phyloP scores from a whole-genome alignment of 768 basidiomycete genomes.

The Leucosporidium yakuticum region DNA sequence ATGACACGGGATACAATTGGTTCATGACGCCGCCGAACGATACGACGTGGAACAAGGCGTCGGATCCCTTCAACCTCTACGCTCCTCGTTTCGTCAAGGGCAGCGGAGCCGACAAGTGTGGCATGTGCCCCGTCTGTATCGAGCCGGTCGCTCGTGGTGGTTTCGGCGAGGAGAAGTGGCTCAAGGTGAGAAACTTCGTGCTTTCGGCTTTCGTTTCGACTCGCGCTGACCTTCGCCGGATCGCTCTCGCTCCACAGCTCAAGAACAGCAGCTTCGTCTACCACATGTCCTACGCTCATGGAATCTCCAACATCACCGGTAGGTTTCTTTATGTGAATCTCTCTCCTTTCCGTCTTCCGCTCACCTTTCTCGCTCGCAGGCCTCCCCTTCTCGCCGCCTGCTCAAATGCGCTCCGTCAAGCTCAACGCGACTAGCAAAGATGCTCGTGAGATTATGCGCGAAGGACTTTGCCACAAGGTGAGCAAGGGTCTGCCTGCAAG shows the following conservation, averaged over 20 bases:
- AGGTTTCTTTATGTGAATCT: background rate
- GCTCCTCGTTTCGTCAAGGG: conserved; percentile 72
- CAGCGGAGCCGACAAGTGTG: conserved; percentile 61
- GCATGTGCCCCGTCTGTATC: conserved; percentile 69
- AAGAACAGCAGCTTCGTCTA: conserved; percentile 35
- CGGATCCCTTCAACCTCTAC: conserved; percentile 59
- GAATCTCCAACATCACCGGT: conserved; percentile 32
- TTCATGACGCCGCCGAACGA: conserved; percentile 21
- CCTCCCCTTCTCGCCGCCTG: conserved; percentile 70
- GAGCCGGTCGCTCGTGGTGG: conserved; percentile 61
- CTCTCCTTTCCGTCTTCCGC: background rate
- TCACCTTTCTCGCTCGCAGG: conserved; percentile 39
- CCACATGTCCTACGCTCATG: conserved; percentile 34
- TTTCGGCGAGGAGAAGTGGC: conserved; percentile 59
- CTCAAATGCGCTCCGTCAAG: conserved; percentile 53
- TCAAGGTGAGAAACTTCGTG: conserved; percentile 50
- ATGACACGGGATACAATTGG: background rate
- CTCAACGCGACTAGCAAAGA: conserved; percentile 52
- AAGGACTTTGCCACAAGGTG: conserved; percentile 66
- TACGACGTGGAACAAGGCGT: conserved; percentile 31
- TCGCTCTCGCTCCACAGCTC: conserved; percentile 6
- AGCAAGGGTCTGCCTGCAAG: too few relatives aligned
- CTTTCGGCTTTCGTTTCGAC: background rate
- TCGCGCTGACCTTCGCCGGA: background rate
- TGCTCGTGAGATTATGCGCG: conserved; percentile 56